Evolutionary conservation across 495 filamentous ascomycete species (phyloP).

Genomic region (Penicillium pancosmium): DNA sequence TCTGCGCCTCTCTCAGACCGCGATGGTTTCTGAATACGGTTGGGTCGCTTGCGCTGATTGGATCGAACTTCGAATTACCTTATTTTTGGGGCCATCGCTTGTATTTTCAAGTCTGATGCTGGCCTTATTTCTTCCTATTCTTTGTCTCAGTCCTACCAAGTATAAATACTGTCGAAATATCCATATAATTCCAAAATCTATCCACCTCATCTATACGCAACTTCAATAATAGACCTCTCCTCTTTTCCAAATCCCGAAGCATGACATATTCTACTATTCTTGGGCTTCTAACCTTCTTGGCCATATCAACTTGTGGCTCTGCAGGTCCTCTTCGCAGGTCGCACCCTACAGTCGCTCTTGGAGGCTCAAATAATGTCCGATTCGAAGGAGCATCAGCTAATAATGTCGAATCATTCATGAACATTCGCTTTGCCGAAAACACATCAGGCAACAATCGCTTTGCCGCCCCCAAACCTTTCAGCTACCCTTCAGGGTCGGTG

Average conservation of each 20-base stretch:
- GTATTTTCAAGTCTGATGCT: not conserved
- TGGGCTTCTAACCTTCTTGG: not conserved
- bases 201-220: not conserved
- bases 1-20: not conserved
- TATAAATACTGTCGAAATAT: not conserved
- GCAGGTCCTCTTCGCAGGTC: slow-evolving; percentile 3
- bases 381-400: slow-evolving; percentile 11
- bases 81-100: not conserved
- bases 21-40: slow-evolving; percentile 3
- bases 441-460: slow-evolving; percentile 19
- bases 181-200: not conserved
- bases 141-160: no score
- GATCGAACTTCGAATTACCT: not conserved
- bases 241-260: not conserved
- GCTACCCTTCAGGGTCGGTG: slow-evolving; percentile 13
- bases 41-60: not conserved
- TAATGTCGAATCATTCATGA: slow-evolving; percentile 17
- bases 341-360: not conserved
- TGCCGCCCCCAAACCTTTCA: slow-evolving; percentile 14
- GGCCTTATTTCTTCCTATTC: not conserved
- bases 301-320: not conserved
- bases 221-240: not conserved
- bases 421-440: slow-evolving; percentile 18
- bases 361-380: slow-evolving; percentile 1
- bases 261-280: not conserved